These are phyloP conservation scores for Penicillium angulare DNA, from an alignment of 495 filamentous ascomycete species.

Conservation along the genomic window DNA sequence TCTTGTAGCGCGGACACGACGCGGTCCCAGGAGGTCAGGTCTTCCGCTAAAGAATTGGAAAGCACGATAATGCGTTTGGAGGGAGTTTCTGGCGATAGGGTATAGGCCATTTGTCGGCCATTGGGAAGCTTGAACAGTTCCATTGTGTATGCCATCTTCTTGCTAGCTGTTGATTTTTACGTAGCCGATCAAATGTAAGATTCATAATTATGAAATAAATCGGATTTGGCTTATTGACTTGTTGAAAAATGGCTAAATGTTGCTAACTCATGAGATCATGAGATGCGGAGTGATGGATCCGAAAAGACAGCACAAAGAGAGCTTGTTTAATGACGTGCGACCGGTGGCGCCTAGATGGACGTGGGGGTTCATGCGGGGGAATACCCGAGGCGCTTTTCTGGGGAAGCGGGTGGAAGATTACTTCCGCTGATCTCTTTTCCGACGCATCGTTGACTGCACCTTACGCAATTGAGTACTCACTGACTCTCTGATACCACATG, in stretches of 20 bases:
- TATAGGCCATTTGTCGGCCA: conserved; percentile 14
- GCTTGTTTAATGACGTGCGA: too few relatives aligned
- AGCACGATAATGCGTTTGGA: conserved; percentile 18
- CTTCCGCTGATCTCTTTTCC: neutral
- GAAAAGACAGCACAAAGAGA: too few relatives aligned
- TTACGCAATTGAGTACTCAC: neutral
- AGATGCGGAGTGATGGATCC: too few relatives aligned
- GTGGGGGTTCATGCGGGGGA: neutral
- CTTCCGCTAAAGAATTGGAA: conserved; percentile 23
- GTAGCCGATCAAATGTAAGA: neutral
- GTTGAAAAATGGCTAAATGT: too few relatives aligned
- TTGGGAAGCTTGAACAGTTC: conserved; percentile 10
- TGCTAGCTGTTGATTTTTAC: too few relatives aligned
- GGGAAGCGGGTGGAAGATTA: too few relatives aligned
- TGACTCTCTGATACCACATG: neutral
- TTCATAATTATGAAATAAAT: too few relatives aligned
- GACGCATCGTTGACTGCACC: conserved; percentile 2
- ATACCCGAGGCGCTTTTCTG: too few relatives aligned
- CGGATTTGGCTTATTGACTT: too few relatives aligned
- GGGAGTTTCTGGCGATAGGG: conserved; percentile 4
- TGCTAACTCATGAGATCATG: too few relatives aligned
- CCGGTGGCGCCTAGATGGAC: too few relatives aligned
- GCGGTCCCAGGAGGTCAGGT: conserved; percentile 22
- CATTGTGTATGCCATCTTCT: neutral
- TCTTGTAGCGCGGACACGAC: conserved; percentile 21